Evolutionary conservation across 495 filamentous ascomycete genomes (phyloP), one percentile per base, ranked within the genome.

Genomic region (Penicillium roqueforti): DNA sequence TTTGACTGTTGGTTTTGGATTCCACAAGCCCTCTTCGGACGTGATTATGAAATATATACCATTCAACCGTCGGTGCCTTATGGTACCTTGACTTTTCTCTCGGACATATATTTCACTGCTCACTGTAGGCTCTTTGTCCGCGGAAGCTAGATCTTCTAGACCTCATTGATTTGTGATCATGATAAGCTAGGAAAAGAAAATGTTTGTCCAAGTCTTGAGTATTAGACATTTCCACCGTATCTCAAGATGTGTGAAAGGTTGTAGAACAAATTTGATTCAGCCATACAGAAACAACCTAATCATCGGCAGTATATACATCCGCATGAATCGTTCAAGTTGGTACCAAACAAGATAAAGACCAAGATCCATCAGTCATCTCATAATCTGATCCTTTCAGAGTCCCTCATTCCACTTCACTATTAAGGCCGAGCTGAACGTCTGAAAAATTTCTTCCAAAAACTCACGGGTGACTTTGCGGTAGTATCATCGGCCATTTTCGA

Each of bases 1-100:
- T n/a, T n/a, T n/a, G n/a, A n/a, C n/a, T n/a, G n/a, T n/a, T n/a
- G n/a, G n/a, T n/a, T n/a, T 53, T 39, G 18, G 31, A n/a, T n/a
- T 23, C 31, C n/a, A 25, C 6, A 10, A 29, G 38, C 25, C 8
- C 26, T 46, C 43, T 47, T 47, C 28, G 28, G 44, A 47, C 28
- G 29, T 32, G 16, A 34, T 29, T 16, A 46, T 46, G 44, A 11
- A 47, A 47, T 34, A 23, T 18, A 47, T 34, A 47, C 44, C n/a
- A n/a, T n/a, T n/a, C n/a, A n/a, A n/a, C n/a, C 23, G 26, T 6
- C 44, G 44, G 26, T 29, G 29, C 26, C 14, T n/a, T n/a, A n/a
- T n/a, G n/a, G n/a, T n/a, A n/a, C n/a, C n/a, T n/a, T n/a, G n/a
- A 47, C 2, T 34, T 34, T 47, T 18, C 19, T 47, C 18, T 20